Conservation (phyloP, 306 rosid genomes). For the Quercus ilex region DNA sequence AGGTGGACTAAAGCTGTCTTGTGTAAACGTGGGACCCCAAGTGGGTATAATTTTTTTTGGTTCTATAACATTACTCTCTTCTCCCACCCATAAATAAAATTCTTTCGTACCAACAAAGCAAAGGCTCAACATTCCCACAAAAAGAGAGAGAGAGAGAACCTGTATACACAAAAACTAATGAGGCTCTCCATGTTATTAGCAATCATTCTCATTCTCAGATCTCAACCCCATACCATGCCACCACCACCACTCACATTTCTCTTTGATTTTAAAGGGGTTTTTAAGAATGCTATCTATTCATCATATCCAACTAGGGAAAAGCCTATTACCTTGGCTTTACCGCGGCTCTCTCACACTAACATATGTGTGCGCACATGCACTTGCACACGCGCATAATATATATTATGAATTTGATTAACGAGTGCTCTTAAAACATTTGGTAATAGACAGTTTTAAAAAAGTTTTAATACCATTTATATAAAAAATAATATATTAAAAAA, state of each 20-base stretch:
- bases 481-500: too few relatives aligned
- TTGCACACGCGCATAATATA: too few relatives aligned
- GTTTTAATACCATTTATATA: too few relatives aligned
- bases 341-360: too few relatives aligned
- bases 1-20: conserved; percentile 46
- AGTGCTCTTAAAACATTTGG: too few relatives aligned
- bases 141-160: neutral
- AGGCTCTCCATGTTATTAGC: conserved; percentile 6
- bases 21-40: conserved; percentile 38
- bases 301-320: too few relatives aligned
- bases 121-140: conserved; percentile 32
- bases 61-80: conserved; percentile 5
- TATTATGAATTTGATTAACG: too few relatives aligned
- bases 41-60: conserved; percentile 11
- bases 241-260: conserved; percentile 2
- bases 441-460: too few relatives aligned
- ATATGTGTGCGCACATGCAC: too few relatives aligned
- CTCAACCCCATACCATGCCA: conserved; percentile 12
- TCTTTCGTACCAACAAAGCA: conserved; percentile 60
- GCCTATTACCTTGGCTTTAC: too few relatives aligned
- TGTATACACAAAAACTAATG: conserved; percentile 4
- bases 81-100: conserved; percentile 14
- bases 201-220: conserved; percentile 35
- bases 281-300: too few relatives aligned
- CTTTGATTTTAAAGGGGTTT: too few relatives aligned